Evolutionary conservation across 2,329 filamentous ascomycete species (phyloP).

Genomic region (Fonsecaea multimorphosa): DNA sequence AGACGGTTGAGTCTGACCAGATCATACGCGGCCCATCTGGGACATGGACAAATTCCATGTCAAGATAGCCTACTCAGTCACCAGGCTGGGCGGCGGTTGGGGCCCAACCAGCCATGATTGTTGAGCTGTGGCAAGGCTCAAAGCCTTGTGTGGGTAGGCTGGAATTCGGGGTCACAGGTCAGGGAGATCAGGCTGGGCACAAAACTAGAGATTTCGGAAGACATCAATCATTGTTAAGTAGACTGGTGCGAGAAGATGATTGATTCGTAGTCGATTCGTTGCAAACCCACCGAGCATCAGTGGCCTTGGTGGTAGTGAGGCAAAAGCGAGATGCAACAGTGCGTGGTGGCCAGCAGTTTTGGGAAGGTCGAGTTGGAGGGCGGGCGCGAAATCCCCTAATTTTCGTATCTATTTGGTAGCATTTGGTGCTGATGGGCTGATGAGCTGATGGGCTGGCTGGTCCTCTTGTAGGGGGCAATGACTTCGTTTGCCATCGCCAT

Average conservation of each 20-base stretch:
- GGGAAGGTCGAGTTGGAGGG: conserved; percentile 10
- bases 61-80: background rate
- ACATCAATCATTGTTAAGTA: background rate
- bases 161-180: background rate
- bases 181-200: background rate
- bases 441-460: conserved; percentile 19
- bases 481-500: conserved; percentile 12
- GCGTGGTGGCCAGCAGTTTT: conserved; percentile 7
- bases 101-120: conserved; percentile 22
- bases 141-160: conserved; percentile 1
- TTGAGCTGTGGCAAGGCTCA: background rate
- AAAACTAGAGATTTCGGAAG: background rate
- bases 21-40: background rate
- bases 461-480: conserved; percentile 9
- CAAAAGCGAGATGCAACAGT: conserved; percentile 14
- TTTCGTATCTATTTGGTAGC: conserved; percentile 18
- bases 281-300: background rate
- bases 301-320: conserved; percentile 4
- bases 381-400: conserved; percentile 7
- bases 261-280: background rate
- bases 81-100: background rate
- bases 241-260: too few relatives aligned
- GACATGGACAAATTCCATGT: background rate
- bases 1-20: background rate
- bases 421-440: conserved; percentile 26